phyloP scores from a whole-genome alignment of 2,329 filamentous ascomycete species.

The Trichophyton schoenleinii region DNA sequence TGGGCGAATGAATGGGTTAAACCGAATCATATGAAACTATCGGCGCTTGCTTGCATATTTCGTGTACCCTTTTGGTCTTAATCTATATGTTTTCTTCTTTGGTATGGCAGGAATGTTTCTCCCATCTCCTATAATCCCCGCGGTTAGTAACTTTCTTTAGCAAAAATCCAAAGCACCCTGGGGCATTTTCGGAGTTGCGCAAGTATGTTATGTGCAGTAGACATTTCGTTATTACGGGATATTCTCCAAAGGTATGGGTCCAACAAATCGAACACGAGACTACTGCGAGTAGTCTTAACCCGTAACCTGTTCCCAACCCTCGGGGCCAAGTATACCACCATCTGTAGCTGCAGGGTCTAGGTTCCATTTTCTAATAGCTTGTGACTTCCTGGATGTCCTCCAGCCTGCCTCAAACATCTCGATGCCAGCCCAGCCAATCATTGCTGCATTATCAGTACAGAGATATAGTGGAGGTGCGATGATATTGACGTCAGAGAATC shows the following conservation, averaged over 20 bases:
- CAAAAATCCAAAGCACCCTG: not conserved
- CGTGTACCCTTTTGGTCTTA: not conserved
- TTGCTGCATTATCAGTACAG: constrained; percentile 92
- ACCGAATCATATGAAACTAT: not conserved
- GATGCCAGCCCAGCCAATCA: constrained; percentile 88
- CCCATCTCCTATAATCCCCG: not conserved
- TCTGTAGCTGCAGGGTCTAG: constrained; percentile 51
- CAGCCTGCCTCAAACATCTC: constrained; percentile 83
- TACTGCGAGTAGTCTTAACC: not conserved
- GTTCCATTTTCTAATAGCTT: constrained; percentile 57
- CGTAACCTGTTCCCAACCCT: constrained; percentile 34
- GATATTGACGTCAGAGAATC: constrained; percentile 49
- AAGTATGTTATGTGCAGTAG: not conserved
- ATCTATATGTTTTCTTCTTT: not conserved
- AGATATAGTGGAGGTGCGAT: constrained; percentile 62
- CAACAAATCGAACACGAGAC: no score
- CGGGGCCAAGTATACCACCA: constrained; percentile 54
- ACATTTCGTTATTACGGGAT: not conserved
- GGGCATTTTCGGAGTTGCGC: no score
- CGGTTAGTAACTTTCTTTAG: not conserved
- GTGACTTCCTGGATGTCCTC: constrained; percentile 47
- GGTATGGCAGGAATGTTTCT: not conserved
- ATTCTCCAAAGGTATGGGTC: no score
- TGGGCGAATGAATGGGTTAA: not conserved
- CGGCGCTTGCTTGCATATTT: not conserved